These are phyloP conservation scores for Porogramme epimiltina DNA, from an alignment of 1,284 basidiomycete species.

Conservation along the genomic window DNA sequence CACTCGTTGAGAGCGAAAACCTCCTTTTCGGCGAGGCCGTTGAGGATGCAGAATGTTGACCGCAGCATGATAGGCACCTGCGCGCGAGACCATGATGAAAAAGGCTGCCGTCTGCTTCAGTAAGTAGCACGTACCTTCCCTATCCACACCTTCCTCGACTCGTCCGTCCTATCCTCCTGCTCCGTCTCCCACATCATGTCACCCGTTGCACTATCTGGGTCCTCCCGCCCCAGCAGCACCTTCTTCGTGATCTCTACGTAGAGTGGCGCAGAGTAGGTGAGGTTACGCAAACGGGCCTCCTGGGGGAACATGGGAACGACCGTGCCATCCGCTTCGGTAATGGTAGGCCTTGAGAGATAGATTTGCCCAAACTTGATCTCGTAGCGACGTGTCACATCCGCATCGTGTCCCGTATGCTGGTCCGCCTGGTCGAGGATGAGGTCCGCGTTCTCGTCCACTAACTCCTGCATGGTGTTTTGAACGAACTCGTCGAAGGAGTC, in stretches of 20 bases:
- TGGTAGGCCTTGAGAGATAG: conserved; percentile 92
- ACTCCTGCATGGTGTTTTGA: conserved; percentile 99
- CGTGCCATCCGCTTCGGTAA: conserved; percentile 95
- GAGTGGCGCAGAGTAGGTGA: conserved; percentile 95
- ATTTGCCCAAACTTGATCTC: conserved; percentile 99
- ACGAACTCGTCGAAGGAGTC: conserved; percentile 99
- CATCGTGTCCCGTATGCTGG: conserved; percentile 88
- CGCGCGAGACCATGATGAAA: conserved; percentile 6
- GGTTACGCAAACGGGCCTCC: conserved; percentile 91
- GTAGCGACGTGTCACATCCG: conserved; percentile 86
- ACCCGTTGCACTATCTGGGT: conserved; percentile 79
- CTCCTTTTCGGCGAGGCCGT: conserved; percentile 77
- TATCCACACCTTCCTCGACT: conserved; percentile 90
- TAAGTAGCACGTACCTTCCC: conserved; percentile 76
- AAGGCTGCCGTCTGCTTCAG: background rate
- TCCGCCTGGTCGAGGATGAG: conserved; percentile 96
- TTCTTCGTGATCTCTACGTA: conserved; percentile 97
- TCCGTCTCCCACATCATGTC: conserved; percentile 85
- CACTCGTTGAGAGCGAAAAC: conserved; percentile 95
- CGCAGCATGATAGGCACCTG: conserved; percentile 98
- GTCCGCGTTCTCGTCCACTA: conserved; percentile 94
- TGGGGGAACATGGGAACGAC: conserved; percentile 96
- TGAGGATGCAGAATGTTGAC: conserved; percentile 93
- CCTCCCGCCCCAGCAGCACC: conserved; percentile 79
- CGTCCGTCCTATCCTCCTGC: conserved; percentile 62